A percentile compares a stretch with the other conserved stretches of the same genome.
phyloP scores from a whole-genome alignment of 164 flowering plant species.

The Platanus orientalis region DNA sequence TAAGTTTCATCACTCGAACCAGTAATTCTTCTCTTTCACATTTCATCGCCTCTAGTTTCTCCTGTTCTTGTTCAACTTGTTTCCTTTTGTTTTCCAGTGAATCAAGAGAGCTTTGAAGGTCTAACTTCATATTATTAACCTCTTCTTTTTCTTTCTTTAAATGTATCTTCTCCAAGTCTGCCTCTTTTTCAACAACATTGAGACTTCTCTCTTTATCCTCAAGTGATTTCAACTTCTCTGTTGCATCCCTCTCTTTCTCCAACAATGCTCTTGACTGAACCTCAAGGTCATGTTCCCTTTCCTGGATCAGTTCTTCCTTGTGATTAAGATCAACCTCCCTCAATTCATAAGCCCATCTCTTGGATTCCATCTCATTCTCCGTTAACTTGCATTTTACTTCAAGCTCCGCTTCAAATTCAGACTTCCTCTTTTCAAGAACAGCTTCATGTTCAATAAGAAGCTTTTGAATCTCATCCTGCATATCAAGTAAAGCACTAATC shows the following conservation, averaged over 20 bases:
- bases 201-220: constrained; percentile 54
- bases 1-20: constrained; percentile 51
- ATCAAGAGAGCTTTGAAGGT: constrained; percentile 40
- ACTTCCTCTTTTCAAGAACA: constrained; percentile 38
- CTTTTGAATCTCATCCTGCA: constrained; percentile 61
- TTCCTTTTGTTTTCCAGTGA: constrained; percentile 49
- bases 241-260: constrained; percentile 54
- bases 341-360: constrained; percentile 75
- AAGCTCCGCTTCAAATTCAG: constrained; percentile 64
- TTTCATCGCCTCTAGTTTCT: constrained; percentile 52
- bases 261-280: constrained; percentile 36
- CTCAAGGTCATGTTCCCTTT: constrained; percentile 65
- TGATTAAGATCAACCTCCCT: constrained; percentile 69
- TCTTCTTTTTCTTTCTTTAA: constrained; percentile 60
- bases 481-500: constrained; percentile 3
- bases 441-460: constrained; percentile 49
- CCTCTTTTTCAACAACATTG: constrained; percentile 40
- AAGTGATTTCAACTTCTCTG: constrained; percentile 35
- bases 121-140: constrained; percentile 32
- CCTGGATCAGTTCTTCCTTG: constrained; percentile 50
- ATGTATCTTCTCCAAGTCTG: constrained; percentile 33
- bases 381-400: constrained; percentile 43
- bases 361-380: constrained; percentile 71
- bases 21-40: constrained; percentile 61
- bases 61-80: constrained; percentile 48